Conservation (phyloP, 257 asterid species). For the Nicotiana benthamiana region DNA sequence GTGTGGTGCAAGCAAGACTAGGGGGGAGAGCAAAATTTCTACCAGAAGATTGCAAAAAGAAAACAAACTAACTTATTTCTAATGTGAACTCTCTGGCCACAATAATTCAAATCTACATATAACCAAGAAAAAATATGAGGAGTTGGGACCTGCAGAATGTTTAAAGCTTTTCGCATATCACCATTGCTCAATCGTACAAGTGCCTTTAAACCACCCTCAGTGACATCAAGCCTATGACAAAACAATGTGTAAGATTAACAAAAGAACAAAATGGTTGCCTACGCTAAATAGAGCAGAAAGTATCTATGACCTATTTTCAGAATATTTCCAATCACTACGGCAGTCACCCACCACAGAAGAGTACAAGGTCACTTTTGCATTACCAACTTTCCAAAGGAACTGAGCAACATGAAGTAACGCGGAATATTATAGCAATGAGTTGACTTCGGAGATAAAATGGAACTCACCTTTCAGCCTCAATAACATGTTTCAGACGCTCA, state of each 20-base stretch:
- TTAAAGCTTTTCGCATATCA: slow-evolving; percentile 96
- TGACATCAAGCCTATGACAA: slow-evolving; percentile 71
- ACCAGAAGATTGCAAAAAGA: background rate
- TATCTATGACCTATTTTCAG: background rate
- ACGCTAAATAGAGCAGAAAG: background rate
- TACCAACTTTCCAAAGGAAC: background rate
- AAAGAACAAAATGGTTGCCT: background rate
- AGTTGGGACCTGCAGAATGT: slow-evolving; percentile 74
- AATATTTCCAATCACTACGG: background rate
- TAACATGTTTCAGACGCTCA: slow-evolving; percentile 83
- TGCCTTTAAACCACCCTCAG: slow-evolving; percentile 82
- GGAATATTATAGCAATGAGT: background rate
- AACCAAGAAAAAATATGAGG: slow-evolving; percentile 1
- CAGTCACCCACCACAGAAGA: background rate
- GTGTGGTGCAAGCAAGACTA: background rate
- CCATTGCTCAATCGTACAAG: slow-evolving; percentile 88
- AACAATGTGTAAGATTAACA: background rate
- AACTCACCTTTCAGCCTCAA: slow-evolving; percentile 69
- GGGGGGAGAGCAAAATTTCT: background rate
- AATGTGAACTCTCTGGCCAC: background rate
- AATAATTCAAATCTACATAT: background rate
- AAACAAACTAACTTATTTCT: background rate
- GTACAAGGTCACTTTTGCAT: background rate
- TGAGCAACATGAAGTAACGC: background rate
- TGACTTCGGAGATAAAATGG: background rate